Evolutionary conservation across 768 basidiomycete species (phyloP).

Genomic region (Phlebiopsis flavidoalba): DNA sequence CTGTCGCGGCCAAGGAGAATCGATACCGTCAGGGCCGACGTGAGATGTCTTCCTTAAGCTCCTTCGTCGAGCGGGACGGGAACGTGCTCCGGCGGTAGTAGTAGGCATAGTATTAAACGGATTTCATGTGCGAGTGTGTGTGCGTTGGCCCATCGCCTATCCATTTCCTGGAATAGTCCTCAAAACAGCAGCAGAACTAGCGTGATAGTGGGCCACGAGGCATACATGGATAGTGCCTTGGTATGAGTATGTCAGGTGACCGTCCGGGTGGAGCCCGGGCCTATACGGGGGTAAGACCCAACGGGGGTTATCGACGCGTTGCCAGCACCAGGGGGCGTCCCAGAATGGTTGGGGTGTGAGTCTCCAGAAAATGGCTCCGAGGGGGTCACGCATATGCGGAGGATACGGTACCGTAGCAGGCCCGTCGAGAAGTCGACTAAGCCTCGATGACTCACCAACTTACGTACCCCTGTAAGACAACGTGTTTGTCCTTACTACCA

Average conservation of each 20-base stretch:
- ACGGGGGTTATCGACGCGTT: slow-evolving; percentile 12
- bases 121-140: neutral
- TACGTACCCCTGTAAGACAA: slow-evolving; percentile 60
- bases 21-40: neutral
- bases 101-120: neutral
- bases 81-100: neutral
- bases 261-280: neutral
- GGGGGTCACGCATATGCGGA: neutral
- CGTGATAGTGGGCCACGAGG: slow-evolving; percentile 3
- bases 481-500: slow-evolving; percentile 38
- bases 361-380: neutral
- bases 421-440: slow-evolving; percentile 56
- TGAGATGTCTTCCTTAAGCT: neutral
- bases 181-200: slow-evolving; percentile 1
- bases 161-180: neutral
- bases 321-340: neutral
- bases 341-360: slow-evolving; percentile 5
- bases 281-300: neutral
- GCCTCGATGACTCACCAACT: slow-evolving; percentile 41
- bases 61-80: neutral
- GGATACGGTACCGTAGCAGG: slow-evolving; percentile 35
- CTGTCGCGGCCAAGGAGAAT: neutral
- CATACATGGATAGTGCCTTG: slow-evolving; percentile 11
- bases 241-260: neutral
- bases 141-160: neutral